Percentiles rank a stretch among this genome's conserved stretches.
Conservation (phyloP, 805 yeast genomes). For the Candida broadrunensis region DNA sequence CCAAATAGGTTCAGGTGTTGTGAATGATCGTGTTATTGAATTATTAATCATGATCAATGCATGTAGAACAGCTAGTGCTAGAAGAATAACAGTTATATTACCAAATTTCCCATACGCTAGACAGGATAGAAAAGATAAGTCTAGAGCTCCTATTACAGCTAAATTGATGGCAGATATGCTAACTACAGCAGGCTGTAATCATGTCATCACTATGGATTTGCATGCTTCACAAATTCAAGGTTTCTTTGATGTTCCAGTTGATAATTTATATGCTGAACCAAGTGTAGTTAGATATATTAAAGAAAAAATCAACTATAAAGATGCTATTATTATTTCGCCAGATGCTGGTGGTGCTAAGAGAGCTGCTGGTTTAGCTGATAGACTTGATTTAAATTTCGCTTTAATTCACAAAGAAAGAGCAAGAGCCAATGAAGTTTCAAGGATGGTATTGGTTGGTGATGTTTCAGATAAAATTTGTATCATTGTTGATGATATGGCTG, state of each 20-base stretch:
- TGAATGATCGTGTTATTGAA: constrained; percentile 87
- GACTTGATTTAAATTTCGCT: constrained; percentile 88
- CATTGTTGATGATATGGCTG: constrained; percentile 96
- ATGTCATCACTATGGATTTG: constrained; percentile 93
- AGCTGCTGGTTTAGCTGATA: constrained; percentile 91
- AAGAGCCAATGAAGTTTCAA: constrained; percentile 88
- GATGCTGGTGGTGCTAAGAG: constrained; percentile 99
- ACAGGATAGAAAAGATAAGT: constrained; percentile 94
- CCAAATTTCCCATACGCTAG: constrained; percentile 97
- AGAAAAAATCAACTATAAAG: constrained; percentile 52
- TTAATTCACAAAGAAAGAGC: constrained; percentile 95
- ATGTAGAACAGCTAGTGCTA: constrained; percentile 92
- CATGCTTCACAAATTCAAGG: constrained; percentile 99
- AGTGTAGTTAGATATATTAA: constrained; percentile 78
- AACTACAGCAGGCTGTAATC: constrained; percentile 92
- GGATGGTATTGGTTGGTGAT: constrained; percentile 96
- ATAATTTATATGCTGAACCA: constrained; percentile 94
- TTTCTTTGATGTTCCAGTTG: constrained; percentile 92
- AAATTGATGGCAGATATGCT: constrained; percentile 88
- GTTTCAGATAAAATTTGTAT: constrained; percentile 80
- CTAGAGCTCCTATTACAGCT: constrained; percentile 95
- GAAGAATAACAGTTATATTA: constrained; percentile 89
- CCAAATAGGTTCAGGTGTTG: constrained; percentile 75
- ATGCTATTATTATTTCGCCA: constrained; percentile 85
- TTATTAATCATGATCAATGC: constrained; percentile 88